Base-by-base conservation (phyloP, 805 yeast species). In the Saturnispora mendoncae region DNA sequence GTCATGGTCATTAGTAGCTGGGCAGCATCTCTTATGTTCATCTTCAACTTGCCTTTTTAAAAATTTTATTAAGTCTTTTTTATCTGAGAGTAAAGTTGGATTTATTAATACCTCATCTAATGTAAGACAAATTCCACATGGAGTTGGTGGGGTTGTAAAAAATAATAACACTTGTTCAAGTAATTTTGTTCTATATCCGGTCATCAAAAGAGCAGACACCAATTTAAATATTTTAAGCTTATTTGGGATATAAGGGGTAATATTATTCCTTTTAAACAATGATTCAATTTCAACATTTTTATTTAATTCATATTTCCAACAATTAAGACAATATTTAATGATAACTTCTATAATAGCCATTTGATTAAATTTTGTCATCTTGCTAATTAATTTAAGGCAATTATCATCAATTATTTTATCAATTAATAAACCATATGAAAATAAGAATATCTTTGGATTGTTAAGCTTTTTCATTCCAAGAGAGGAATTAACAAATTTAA, bases 321-420 rank as follows among this genome's bases (percentile, higher is more conserved):
- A 72, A 8, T 63, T 55, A 55, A 69, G 67, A 41, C 72, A 67
- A 46, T 69, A 72, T 36, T 60, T 62, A 14, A 72, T 50, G 3
- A 71, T 45, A 51, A 66, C 51, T 25, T 72, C 77, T 10, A 69
- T 35, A 17, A 71, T 36, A 1, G 62, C 48, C 34, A 59, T 52
- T 13, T 63, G 41, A 31, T 55, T 12, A n/a, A 48, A 54, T 4
- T 10, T 7, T 26, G 26, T 36, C 38, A 26, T 26, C 8, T 14
- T 9, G 9, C n/a, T 44, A 3, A 66, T 31, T 5, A 64, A 59
- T 37, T 61, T 53, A 0, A 69, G 28, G 0, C 54, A 42, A 0
- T 69, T 69, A 1, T 62, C 55, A 27, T 68, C 72, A 14, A 72
- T 52, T 21, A 73, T 37, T 15, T 53, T 55, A 28, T 66, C 71